Base-by-base conservation (phyloP, 768 basidiomycete genomes). In the Hirschioporus abietinus region DNA sequence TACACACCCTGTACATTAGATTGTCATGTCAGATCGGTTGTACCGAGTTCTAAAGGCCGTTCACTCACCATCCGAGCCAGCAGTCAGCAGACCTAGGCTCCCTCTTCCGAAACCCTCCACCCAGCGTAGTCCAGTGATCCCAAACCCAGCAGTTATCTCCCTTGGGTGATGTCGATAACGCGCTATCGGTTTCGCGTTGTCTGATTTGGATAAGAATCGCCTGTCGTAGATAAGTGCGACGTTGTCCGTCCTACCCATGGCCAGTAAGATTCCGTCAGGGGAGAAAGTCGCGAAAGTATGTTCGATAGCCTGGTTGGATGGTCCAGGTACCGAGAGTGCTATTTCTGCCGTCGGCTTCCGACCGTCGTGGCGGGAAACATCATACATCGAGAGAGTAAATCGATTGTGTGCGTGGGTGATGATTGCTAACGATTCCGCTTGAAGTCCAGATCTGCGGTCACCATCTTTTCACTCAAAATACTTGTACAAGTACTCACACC, bases 201-300 rank as follows among this genome's bases (percentile, higher is more conserved):
- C 12, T 12, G 42, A 52, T 20, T 52, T 52, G 12, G 42, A 52
- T 12, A 88, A 71, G 71, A 80, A 84, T 12, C 90, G 83, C 1
- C 81, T 70, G 72, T 92, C 90, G 68, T 91, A 91, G 2, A 92
- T 73, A 65, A 90, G 85, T 0, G 79, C 76, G 35, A 72, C 72
- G 68, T 89, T 88, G 72, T 91, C 88, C 59, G 75, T 83, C 58
- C 88, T 81, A 3, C 81, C 88, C 7, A 87, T 72, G 17, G 89
- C 86, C 9, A 91, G 78, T 69, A 86, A 85, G 3, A 85, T 75
- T 10, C 83, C 83, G 68, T 90, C 89, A 0, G 87, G 81, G 69
- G 88, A 89, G 72, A 86, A 88, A 1, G 76, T 70, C 17, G 83
- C 79, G 63, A 73, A 74, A 61, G 80, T 86, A 35, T 89, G 79